phyloP scores from a whole-genome alignment of 2,329 filamentous ascomycete species.

The Fusarium pseudograminearum region DNA sequence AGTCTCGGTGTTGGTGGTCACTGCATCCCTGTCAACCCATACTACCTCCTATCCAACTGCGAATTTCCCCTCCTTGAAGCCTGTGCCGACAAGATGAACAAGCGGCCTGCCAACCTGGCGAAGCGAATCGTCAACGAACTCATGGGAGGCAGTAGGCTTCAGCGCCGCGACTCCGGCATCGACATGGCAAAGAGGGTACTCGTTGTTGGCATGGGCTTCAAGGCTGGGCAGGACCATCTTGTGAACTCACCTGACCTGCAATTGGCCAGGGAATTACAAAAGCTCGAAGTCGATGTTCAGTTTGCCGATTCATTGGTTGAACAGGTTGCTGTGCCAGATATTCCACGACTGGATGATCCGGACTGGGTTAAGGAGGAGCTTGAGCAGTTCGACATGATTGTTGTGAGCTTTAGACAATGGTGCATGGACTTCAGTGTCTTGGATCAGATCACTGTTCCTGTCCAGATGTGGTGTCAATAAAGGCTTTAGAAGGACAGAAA shows the following conservation, averaged over 20 bases:
- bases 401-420: conserved; percentile 32
- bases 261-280: conserved; percentile 29
- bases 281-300: conserved; percentile 29
- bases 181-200: conserved; percentile 26
- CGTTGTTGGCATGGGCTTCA: conserved; percentile 41
- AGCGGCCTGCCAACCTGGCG: conserved; percentile 50
- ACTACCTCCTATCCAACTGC: conserved; percentile 62
- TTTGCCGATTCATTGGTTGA: conserved; percentile 40
- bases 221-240: conserved; percentile 42
- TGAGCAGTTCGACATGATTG: conserved; percentile 36
- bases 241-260: conserved; percentile 39
- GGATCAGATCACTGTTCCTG: conserved; percentile 11
- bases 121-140: conserved; percentile 12
- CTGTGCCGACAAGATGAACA: conserved; percentile 58
- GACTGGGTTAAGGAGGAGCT: conserved; percentile 36
- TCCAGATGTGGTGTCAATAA: conserved; percentile 38
- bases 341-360: conserved; percentile 27
- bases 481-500: neutral
- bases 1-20: conserved; percentile 65
- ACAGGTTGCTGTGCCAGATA: conserved; percentile 29
- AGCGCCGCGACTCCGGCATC: conserved; percentile 25
- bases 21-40: conserved; percentile 67
- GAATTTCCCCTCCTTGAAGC: conserved; percentile 60
- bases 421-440: conserved; percentile 36
- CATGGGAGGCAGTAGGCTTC: neutral